phyloP scores from a whole-genome alignment of 225 moss, liverwort and hornwort genomes.

The Polytrichum formosum region DNA sequence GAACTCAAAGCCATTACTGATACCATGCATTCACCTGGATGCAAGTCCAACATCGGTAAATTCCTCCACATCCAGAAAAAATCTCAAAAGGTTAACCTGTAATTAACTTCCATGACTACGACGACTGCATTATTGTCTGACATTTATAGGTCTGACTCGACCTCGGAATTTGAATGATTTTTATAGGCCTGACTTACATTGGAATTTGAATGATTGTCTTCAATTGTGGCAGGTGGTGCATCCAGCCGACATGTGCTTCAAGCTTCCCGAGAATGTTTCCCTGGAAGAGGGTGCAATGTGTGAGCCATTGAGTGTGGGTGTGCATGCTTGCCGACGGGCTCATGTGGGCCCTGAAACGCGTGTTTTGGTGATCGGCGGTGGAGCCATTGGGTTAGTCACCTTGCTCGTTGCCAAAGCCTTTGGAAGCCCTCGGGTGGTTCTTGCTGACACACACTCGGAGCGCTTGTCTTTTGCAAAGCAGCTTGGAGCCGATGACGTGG shows the following conservation, averaged over 20 bases:
- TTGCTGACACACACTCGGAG: conserved; percentile 55
- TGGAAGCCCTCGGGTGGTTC: conserved; percentile 53
- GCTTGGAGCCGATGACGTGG: conserved; percentile 54
- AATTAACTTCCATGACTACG: neutral
- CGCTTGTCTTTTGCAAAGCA: conserved; percentile 54
- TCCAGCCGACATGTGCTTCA: conserved; percentile 74
- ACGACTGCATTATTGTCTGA: too few relatives aligned
- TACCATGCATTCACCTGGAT: too few relatives aligned
- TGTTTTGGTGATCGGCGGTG: conserved; percentile 70
- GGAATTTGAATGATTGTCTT: neutral
- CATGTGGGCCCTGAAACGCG: conserved; percentile 53
- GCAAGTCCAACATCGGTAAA: neutral
- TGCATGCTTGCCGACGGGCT: conserved; percentile 80
- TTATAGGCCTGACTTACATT: neutral
- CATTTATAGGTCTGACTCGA: neutral
- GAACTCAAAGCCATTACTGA: too few relatives aligned
- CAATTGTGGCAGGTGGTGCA: conserved; percentile 56
- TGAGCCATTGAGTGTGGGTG: conserved; percentile 80
- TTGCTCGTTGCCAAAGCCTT: conserved; percentile 71
- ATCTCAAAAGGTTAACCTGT: neutral
- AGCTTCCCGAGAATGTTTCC: conserved; percentile 67
- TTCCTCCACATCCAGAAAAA: neutral
- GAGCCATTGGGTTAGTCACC: conserved; percentile 79
- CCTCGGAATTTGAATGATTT: neutral
- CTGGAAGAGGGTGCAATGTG: conserved; percentile 93